Base-by-base conservation (phyloP, 352 stramenopile species). In the Blastocystis sp. region DNA sequence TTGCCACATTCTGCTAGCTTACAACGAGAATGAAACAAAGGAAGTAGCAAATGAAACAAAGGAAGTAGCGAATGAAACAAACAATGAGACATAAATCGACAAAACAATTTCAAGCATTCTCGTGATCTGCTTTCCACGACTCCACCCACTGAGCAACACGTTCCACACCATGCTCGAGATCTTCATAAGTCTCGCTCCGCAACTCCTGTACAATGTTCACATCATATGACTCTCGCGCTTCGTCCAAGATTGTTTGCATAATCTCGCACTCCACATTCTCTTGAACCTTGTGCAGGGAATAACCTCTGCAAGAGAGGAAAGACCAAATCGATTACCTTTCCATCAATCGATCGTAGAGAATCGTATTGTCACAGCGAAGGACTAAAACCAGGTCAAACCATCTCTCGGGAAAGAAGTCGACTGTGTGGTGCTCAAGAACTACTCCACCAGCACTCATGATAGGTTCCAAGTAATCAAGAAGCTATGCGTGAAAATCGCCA, bases 171-270 rank as follows among this genome's bases (percentile, higher is more conserved):
- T 87, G 93, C 62, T 98, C 95, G 94, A 98, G 96, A 76, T 98
- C 96, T 59, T 98, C 95, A 5, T 98, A 92, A 50, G 94, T 98
- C 90, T 97, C 95, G 79, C 94, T 98, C 45, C 92, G 80, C 23
- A 98, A 91, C 90, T 97, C 95, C 90, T 98, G 95, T 29, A 99
- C 95, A 90, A 98, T 98, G 88, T 97, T 94, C 0, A 91, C 54
- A 29, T 93, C 94, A 91, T 98, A 99, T 62, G 92, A 95, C 91
- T 98, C 96, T 29, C 92, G 91, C 26, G 96, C 96, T 79, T 99
- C 96, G 76, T 99, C 96, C 11, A 98, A 91, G 69, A 98, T 94
- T 8, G 98, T 94, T 54, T 88, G 77, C 77, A 88, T 88, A 53
- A 88, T 88, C 66, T 88, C 77, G 79, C 94, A 96, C 92, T 96